phyloP scores from a whole-genome alignment of 768 basidiomycete genomes.

The Rhizopogon roseolus region DNA sequence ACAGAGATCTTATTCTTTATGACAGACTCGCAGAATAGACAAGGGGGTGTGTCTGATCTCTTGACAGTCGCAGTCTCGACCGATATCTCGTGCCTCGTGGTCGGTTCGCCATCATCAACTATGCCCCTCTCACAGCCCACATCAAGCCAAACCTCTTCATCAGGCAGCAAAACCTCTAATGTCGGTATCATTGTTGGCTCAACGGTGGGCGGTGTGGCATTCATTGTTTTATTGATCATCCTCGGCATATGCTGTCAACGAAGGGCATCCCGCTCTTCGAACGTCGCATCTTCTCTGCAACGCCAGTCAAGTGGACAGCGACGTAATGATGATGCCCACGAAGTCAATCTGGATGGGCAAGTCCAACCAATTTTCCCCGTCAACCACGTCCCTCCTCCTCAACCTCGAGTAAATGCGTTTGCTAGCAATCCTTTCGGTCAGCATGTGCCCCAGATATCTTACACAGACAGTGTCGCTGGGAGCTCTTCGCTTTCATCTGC shows the following conservation, averaged over 20 bases:
- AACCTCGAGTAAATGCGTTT: too few relatives aligned
- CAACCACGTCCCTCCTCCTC: too few relatives aligned
- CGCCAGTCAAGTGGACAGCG: not conserved
- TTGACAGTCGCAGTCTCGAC: slow-evolving; percentile 40
- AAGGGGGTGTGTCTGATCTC: slow-evolving; percentile 58
- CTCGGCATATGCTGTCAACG: slow-evolving; percentile 43
- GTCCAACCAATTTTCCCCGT: too few relatives aligned
- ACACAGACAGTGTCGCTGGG: slow-evolving; percentile 12
- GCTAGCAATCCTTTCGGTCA: too few relatives aligned
- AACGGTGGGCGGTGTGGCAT: slow-evolving; percentile 47
- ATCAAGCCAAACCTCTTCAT: slow-evolving; percentile 8
- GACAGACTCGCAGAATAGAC: slow-evolving; percentile 42
- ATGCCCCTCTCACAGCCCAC: slow-evolving; percentile 14
- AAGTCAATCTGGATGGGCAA: too few relatives aligned
- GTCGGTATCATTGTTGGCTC: slow-evolving; percentile 23
- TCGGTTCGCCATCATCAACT: slow-evolving; percentile 48
- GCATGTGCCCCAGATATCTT: slow-evolving; percentile 4
- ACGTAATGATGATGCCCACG: too few relatives aligned
- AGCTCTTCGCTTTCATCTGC: slow-evolving; percentile 23
- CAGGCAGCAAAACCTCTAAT: slow-evolving; percentile 23
- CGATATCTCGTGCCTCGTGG: slow-evolving; percentile 48
- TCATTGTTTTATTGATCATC: slow-evolving; percentile 44
- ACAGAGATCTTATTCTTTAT: slow-evolving; percentile 56
- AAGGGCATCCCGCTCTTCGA: slow-evolving; percentile 14
- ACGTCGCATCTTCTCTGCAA: slow-evolving; percentile 22